These are phyloP conservation scores for Tanacetum coccineum DNA, from an alignment of 129 eudicot species.

Conservation along the genomic window DNA sequence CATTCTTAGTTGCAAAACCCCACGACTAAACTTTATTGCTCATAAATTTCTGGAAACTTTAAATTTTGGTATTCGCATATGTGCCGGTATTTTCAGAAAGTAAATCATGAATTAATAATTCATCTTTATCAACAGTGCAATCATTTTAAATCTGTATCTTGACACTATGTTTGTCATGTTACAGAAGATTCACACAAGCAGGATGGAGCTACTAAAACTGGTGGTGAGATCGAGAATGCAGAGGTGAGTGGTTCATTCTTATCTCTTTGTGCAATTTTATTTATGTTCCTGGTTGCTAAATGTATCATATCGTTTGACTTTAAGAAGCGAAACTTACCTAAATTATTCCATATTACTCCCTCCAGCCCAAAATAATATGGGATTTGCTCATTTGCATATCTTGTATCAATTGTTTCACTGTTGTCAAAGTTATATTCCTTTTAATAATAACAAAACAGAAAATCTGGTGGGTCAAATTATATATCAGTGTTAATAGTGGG, in stretches of 20 bases:
- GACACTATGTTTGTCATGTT: background rate
- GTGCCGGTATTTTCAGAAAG: background rate
- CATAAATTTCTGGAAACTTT: background rate
- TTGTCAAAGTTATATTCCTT: background rate
- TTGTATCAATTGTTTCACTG: constrained; percentile 6
- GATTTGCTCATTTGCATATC: background rate
- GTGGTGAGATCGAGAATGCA: constrained; percentile 28
- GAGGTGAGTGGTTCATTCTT: constrained; percentile 27
- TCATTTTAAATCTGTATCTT: background rate
- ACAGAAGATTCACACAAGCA: constrained; percentile 30
- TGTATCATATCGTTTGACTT: background rate
- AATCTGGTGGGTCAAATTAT: too few relatives aligned
- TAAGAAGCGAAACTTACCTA: background rate
- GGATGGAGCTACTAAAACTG: constrained; percentile 31
- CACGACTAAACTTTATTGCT: background rate
- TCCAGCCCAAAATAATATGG: background rate
- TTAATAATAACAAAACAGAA: too few relatives aligned
- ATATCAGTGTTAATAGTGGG: too few relatives aligned
- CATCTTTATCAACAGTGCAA: background rate
- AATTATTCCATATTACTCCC: background rate
- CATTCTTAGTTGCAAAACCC: background rate
- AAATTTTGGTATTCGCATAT: background rate
- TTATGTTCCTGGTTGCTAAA: background rate
- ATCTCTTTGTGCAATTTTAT: constrained; percentile 4
- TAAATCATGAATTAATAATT: background rate